These are phyloP conservation scores for Blastomyces silverae DNA, from an alignment of 2,329 filamentous ascomycete species.

Conservation along the genomic window DNA sequence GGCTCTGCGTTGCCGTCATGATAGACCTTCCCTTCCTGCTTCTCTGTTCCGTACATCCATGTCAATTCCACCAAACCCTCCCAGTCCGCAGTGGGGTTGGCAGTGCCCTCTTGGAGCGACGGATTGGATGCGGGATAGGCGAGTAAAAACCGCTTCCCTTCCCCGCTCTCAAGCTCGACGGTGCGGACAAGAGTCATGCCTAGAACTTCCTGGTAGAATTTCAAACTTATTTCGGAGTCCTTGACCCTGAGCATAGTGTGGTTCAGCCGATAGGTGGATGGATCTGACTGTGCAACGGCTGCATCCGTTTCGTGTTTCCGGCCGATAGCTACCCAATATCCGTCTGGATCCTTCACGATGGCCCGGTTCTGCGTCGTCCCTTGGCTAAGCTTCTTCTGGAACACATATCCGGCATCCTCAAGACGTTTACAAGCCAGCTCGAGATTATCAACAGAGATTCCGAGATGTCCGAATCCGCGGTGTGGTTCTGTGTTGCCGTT, in stretches of 20 bases:
- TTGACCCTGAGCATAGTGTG: slow-evolving; percentile 86
- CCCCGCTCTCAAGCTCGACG: slow-evolving; percentile 59
- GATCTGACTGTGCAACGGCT: slow-evolving; percentile 59
- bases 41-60: slow-evolving; percentile 72
- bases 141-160: slow-evolving; percentile 90
- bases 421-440: slow-evolving; percentile 84
- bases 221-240: slow-evolving; percentile 63
- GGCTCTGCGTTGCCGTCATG: slow-evolving; percentile 89
- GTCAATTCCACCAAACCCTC: slow-evolving; percentile 89
- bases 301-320: slow-evolving; percentile 57
- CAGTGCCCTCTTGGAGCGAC: slow-evolving; percentile 43
- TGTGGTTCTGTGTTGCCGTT: slow-evolving; percentile 89
- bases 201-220: slow-evolving; percentile 77
- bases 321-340: slow-evolving; percentile 58
- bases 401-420: slow-evolving; percentile 82
- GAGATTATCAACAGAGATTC: slow-evolving; percentile 74
- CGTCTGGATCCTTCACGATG: slow-evolving; percentile 82
- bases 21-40: slow-evolving; percentile 72
- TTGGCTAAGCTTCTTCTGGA: slow-evolving; percentile 90
- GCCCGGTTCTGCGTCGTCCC: slow-evolving; percentile 83
- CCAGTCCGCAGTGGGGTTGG: slow-evolving; percentile 56
- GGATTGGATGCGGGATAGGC: slow-evolving; percentile 62
- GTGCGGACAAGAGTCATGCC: slow-evolving; percentile 80
- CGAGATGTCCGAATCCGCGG: slow-evolving; percentile 78
- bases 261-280: slow-evolving; percentile 62